Percentiles rank a stretch among this genome's conserved stretches.
These are phyloP conservation scores for Litsea cubeba DNA, from an alignment of 164 flowering plant species.

Conservation along the genomic window DNA sequence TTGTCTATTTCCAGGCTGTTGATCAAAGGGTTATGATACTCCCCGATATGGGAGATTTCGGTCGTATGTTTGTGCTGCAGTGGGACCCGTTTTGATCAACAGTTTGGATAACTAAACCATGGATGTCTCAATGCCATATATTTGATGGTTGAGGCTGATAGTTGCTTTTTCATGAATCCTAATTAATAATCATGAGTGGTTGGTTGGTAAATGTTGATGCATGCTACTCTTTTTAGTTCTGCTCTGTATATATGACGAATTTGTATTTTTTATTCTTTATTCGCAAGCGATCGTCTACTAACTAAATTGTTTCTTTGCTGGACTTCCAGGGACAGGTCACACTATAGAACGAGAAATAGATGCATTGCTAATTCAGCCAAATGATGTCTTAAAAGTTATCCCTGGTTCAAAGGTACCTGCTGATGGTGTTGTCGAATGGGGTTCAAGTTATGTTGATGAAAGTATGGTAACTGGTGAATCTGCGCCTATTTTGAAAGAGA, in stretches of 20 bases:
- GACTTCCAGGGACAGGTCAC: conserved; percentile 54
- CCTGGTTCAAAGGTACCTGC: conserved; percentile 95
- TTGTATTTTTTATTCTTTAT: neutral
- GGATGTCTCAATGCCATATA: no score
- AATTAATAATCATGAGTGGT: neutral
- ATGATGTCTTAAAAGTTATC: conserved; percentile 78
- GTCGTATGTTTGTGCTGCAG: neutral
- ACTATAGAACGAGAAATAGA: conserved; percentile 81
- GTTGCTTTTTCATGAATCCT: neutral
- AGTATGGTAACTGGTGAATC: conserved; percentile 99
- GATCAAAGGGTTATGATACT: no score
- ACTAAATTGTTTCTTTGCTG: conserved; percentile 7
- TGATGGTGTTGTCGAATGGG: conserved; percentile 89
- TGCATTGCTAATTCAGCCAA: conserved; percentile 85
- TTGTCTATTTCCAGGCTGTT: no score
- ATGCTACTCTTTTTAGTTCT: neutral
- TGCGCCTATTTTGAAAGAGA: conserved; percentile 66
- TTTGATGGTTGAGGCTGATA: neutral
- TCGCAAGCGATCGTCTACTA: neutral
- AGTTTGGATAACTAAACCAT: neutral
- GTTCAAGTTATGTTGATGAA: conserved; percentile 92
- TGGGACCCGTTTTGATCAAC: neutral
- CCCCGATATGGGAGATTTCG: no score
- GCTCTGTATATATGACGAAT: neutral
- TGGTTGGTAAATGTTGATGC: neutral